These are phyloP conservation scores for Rhizoclosmatium globosum DNA, from an alignment of 192 early-diverging fungal species.

Conservation along the genomic window DNA sequence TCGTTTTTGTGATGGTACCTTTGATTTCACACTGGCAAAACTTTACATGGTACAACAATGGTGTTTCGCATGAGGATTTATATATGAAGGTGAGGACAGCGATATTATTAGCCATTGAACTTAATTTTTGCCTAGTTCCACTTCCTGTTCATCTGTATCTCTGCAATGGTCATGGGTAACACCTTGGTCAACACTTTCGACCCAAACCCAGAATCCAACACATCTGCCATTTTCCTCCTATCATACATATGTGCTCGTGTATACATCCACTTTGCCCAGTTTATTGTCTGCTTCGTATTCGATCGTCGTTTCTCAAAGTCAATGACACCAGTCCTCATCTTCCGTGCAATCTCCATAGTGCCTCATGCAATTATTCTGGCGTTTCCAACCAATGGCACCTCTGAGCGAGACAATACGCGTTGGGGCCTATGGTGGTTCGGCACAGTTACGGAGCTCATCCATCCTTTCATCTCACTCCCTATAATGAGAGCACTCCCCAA, in stretches of 20 bases:
- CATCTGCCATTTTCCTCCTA: constrained; percentile 2
- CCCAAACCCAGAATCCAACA: constrained; percentile 9
- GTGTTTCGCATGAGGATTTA: constrained; percentile 16
- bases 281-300: background rate
- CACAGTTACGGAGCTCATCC: background rate
- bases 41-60: constrained; percentile 31
- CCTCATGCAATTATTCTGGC: background rate
- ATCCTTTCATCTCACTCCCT: background rate
- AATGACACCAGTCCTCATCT: background rate
- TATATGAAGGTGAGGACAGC: constrained; percentile 18
- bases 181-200: background rate
- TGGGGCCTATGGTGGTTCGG: background rate
- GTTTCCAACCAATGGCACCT: background rate
- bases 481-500: no score
- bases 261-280: background rate
- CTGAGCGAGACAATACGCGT: background rate
- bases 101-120: no score
- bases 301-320: background rate
- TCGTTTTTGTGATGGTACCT: constrained; percentile 18
- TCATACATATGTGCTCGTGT: constrained; percentile 1
- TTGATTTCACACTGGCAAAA: background rate
- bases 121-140: no score
- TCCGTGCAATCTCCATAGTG: no score
- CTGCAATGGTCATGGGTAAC: constrained; percentile 21
- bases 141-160: background rate